Evolutionary conservation across 345 rosid genomes (phyloP), one percentile per base, ranked within the genome.

Genomic region (Pugionium dolabratum): DNA sequence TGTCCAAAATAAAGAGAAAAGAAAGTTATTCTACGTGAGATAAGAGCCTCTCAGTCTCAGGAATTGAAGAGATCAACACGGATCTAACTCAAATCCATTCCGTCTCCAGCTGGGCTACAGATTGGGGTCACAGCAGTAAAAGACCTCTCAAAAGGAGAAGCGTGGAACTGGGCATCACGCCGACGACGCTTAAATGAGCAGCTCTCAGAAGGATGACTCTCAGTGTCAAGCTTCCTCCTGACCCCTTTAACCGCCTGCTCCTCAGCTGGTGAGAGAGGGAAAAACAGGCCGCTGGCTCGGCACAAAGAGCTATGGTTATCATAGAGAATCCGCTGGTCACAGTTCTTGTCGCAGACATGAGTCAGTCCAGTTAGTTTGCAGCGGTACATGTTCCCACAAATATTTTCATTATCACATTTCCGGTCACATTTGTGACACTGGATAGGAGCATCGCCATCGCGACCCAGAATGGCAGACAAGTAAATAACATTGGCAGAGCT

Each of bases 321-420:
- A 75, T 90, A 94, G 80, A 94, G 75, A 75, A 94, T 94, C 78
- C 97, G 50, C 95, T 90, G 99, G 83, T 94, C 75, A 82, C 99
- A 94, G 72, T 94, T 90, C 92, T 90, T 90, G 96, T 94, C 99
- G 74, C 99, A 94, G 79, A 94, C 88, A 81, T 94, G 97, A 58
- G 96, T 88, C 42, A 88, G 76, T 10, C 91, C 95, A 28, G 97
- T 94, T 79, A 90, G 80, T 80, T 86, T 90, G 87, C 99, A 88
- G 74, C 81, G 87, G 73, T 81, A 88, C 91, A 94, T 86, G 79
- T 94, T 94, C 67, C 95, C 99, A 60, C 88, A 83, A 6, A 90
- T 84, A 71, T 73, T 90, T 10, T 94, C 99, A 66, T 88, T 94
- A 73, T 83, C 77, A 74, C 99, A 94, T 80, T 94, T 90, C 91